Conservation (phyloP, 768 basidiomycete species). For the Favolaschia claudopus region DNA sequence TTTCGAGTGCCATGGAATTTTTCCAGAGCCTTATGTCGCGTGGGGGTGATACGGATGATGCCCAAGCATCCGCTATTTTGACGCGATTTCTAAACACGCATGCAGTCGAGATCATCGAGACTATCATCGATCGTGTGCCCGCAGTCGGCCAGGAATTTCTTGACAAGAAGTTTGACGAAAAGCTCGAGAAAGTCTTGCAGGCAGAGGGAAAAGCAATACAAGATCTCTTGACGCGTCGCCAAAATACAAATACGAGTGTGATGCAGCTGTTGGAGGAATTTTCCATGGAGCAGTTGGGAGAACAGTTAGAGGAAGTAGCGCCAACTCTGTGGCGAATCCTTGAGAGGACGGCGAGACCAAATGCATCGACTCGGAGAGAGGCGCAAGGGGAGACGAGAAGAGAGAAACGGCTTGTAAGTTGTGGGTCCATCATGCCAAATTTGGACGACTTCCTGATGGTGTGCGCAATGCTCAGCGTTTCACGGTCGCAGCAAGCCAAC, state of each 20-base stretch:
- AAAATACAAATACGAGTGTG: not conserved
- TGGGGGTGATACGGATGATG: not conserved
- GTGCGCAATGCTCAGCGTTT: not conserved
- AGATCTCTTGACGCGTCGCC: slow-evolving; percentile 1
- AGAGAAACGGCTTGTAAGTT: not conserved
- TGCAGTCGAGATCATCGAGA: not conserved
- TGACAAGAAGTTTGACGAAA: not conserved
- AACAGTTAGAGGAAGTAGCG: not conserved
- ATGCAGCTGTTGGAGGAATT: slow-evolving; percentile 3
- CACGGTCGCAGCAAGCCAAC: not conserved
- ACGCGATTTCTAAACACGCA: not conserved
- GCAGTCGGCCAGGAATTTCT: slow-evolving; percentile 2
- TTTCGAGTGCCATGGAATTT: not conserved
- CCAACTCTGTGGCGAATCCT: slow-evolving; percentile 1
- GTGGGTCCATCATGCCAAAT: slow-evolving; percentile 6
- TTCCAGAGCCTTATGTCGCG: not conserved
- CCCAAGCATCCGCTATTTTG: not conserved
- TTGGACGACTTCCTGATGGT: not conserved
- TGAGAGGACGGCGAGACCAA: not conserved
- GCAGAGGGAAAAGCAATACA: slow-evolving; percentile 15
- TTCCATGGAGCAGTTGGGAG: slow-evolving; percentile 10
- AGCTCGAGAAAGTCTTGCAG: not conserved
- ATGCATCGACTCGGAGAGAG: not conserved
- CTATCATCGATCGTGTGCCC: not conserved
- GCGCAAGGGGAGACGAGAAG: not conserved